Percentiles rank a stretch among this genome's conserved stretches.
Evolutionary conservation across 1,139 yeast species (phyloP).

Genomic region (Geotrichum histeridarum): DNA sequence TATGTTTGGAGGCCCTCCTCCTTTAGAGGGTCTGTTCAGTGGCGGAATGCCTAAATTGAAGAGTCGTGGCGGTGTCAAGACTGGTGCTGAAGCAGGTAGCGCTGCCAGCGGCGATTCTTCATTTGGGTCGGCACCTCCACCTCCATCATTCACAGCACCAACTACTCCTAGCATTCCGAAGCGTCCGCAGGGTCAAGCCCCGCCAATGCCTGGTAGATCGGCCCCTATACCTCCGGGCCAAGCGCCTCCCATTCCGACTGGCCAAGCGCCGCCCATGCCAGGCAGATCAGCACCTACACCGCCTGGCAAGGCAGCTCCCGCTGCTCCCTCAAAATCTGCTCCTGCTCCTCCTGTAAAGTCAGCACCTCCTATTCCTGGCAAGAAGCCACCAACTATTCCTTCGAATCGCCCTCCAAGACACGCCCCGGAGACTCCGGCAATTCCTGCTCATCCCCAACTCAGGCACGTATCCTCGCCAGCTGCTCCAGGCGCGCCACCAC

Average conservation of each 20-base stretch:
- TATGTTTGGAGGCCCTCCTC: constrained; percentile 36
- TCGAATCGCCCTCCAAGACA: constrained; percentile 11
- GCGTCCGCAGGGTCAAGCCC: constrained; percentile 24
- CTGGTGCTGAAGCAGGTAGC: constrained; percentile 35
- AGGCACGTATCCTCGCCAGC: constrained; percentile 27
- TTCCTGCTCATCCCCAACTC: constrained; percentile 19
- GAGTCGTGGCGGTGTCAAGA: constrained; percentile 47
- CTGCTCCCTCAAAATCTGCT: constrained; percentile 3
- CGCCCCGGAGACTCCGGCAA: constrained; percentile 2
- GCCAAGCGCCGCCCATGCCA: constrained; percentile 32
- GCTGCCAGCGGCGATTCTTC: constrained; percentile 35
- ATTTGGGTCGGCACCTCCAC: constrained; percentile 12
- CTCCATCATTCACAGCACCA: constrained; percentile 32
- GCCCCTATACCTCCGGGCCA: constrained; percentile 38
- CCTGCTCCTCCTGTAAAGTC: constrained; percentile 13
- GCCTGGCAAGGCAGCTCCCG: constrained; percentile 7
- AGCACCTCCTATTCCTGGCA: constrained; percentile 19
- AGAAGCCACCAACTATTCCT: constrained; percentile 24
- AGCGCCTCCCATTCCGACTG: constrained; percentile 31
- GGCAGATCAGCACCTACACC: constrained; percentile 23
- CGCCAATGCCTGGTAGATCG: constrained; percentile 24
- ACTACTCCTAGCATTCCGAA: constrained; percentile 22
- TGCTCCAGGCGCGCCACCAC: constrained; percentile 28
- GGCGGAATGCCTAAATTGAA: constrained; percentile 81
- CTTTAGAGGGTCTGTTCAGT: constrained; percentile 72